Evolutionary conservation across 441 rosid species (phyloP).

Genomic region (Adansonia madagascariensis): DNA sequence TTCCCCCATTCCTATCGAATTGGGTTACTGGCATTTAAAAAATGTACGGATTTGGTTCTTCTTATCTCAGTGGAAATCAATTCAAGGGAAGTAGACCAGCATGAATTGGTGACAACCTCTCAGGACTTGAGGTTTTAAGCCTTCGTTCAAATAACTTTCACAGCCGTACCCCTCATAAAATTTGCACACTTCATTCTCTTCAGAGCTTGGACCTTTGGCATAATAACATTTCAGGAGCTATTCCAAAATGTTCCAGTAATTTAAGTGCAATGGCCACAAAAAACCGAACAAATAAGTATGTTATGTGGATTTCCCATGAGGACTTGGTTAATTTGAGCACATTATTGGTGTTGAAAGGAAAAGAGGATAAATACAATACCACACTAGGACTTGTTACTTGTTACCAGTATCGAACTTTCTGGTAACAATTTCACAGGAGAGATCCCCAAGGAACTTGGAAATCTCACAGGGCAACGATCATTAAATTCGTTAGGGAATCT

Average conservation of each 20-base stretch:
- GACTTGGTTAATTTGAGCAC: background rate
- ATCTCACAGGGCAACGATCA: background rate
- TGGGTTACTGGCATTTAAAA: background rate
- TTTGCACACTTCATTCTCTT: background rate
- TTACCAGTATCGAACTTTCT: slow-evolving; percentile 32
- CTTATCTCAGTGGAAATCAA: slow-evolving; percentile 21
- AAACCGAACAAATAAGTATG: background rate
- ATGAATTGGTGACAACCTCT: slow-evolving; percentile 5
- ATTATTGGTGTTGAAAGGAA: slow-evolving; percentile 17
- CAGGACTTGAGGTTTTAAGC: background rate
- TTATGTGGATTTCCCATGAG: background rate
- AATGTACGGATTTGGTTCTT: background rate
- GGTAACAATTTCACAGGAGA: slow-evolving; percentile 19
- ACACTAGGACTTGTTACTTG: slow-evolving; percentile 21
- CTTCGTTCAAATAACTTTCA: background rate
- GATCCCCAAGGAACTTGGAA: slow-evolving; percentile 20
- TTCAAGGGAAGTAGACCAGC: background rate
- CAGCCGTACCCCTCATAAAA: background rate
- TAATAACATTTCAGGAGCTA: slow-evolving; percentile 9
- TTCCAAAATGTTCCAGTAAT: background rate
- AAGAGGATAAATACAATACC: background rate
- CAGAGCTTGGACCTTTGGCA: background rate
- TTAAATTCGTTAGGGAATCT: too few species aligned
- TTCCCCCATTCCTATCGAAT: slow-evolving; percentile 18
- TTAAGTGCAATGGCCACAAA: background rate